These are phyloP conservation scores for Apophysomyces trapeziformis DNA, from an alignment of 371 early-diverging fungal genomes.

Conservation along the genomic window DNA sequence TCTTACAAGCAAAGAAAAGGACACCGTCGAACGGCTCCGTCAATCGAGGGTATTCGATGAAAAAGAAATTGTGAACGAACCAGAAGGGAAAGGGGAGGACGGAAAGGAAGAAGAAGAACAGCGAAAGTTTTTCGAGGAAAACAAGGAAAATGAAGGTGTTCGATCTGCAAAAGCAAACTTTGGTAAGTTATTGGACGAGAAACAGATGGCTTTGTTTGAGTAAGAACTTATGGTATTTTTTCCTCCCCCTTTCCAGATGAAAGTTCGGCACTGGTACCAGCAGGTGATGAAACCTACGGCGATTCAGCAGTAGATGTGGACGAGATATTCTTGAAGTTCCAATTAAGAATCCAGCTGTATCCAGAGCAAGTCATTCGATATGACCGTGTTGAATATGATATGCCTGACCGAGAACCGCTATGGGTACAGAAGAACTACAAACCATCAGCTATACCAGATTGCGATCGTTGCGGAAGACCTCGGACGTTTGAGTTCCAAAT, in stretches of 20 bases:
- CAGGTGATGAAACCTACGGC: conserved; percentile 74
- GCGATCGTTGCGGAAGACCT: conserved; percentile 75
- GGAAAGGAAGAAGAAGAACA: conserved; percentile 57
- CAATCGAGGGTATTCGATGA: conserved; percentile 62
- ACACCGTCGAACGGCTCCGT: conserved; percentile 26
- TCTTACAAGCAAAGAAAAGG: conserved; percentile 13
- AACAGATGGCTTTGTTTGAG: not conserved
- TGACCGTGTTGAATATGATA: conserved; percentile 72
- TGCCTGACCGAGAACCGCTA: conserved; percentile 68
- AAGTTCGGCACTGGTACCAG: conserved; percentile 52
- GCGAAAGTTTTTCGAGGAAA: conserved; percentile 39
- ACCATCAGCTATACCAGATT: conserved; percentile 72
- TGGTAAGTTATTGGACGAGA: not conserved
- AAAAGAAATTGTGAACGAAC: conserved; percentile 77
- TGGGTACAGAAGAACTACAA: conserved; percentile 78
- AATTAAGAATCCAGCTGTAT: conserved; percentile 75
- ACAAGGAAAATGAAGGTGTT: conserved; percentile 22
- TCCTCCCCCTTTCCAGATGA: conserved; percentile 23
- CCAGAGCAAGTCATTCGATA: conserved; percentile 92
- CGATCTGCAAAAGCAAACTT: not conserved
- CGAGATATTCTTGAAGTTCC: conserved; percentile 87
- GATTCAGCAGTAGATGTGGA: conserved; percentile 90
- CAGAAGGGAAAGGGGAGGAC: conserved; percentile 58
- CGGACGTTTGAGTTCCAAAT: conserved; percentile 95
- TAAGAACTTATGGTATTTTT: not conserved